Percentiles rank a stretch among this genome's conserved stretches.
Evolutionary conservation across 2,329 filamentous ascomycete species (phyloP).

Genomic region (Alternaria longipes): DNA sequence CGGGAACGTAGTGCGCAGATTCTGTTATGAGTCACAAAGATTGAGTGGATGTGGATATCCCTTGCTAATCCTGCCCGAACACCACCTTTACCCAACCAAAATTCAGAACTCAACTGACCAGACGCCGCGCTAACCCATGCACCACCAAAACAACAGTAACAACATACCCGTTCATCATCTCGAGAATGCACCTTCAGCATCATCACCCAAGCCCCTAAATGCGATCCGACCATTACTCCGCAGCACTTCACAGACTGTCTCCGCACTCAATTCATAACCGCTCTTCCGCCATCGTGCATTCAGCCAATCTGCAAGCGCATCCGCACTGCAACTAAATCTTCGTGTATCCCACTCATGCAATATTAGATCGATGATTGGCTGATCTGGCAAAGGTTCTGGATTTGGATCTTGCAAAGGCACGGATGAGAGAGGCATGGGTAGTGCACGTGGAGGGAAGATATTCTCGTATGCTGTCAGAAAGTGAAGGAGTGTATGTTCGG

Average conservation of each 20-base stretch:
- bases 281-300: constrained; percentile 48
- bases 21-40: not conserved
- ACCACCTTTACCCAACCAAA: not conserved
- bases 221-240: constrained; percentile 47
- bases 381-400: constrained; percentile 42
- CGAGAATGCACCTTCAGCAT: constrained; percentile 45
- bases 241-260: constrained; percentile 49
- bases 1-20: not conserved
- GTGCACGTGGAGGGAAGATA: constrained; percentile 45
- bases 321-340: constrained; percentile 41
- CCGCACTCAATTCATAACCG: constrained; percentile 45
- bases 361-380: constrained; percentile 46
- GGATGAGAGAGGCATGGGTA: constrained; percentile 39
- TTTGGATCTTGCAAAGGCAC: constrained; percentile 41
- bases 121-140: constrained; percentile 9
- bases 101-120: too few species aligned
- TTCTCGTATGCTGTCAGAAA: constrained; percentile 50
- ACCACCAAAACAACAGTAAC: not conserved
- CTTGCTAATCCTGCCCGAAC: not conserved
- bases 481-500: constrained; percentile 46
- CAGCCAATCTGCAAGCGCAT: constrained; percentile 48
- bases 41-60: not conserved
- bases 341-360: constrained; percentile 48
- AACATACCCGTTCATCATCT: constrained; percentile 14
- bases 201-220: constrained; percentile 48